These are phyloP conservation scores for Vitellaria paradoxa DNA, from an alignment of 179 eudicot genomes.

Conservation along the genomic window DNA sequence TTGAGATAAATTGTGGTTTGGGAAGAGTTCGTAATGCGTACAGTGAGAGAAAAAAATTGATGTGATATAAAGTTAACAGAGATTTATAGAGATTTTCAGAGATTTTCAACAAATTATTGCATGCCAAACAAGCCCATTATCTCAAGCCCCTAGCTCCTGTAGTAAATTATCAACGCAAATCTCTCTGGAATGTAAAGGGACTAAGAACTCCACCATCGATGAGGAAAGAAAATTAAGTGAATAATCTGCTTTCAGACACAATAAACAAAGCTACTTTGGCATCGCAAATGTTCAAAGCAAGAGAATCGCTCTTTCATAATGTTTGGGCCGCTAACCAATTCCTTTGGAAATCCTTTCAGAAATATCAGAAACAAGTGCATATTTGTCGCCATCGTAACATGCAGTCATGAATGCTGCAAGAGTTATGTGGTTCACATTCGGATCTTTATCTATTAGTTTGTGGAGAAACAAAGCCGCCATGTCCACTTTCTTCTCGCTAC, in stretches of 20 bases:
- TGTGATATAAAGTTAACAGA: too few species aligned
- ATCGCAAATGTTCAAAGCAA: not conserved
- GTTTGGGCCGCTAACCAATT: conserved; percentile 15
- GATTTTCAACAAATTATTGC: too few species aligned
- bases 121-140: too few species aligned
- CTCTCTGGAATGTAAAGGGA: conserved; percentile 3
- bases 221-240: not conserved
- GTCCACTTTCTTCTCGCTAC: conserved; percentile 70
- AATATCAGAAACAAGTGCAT: conserved; percentile 66
- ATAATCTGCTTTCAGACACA: not conserved
- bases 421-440: conserved; percentile 54
- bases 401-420: conserved; percentile 76
- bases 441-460: conserved; percentile 61
- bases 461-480: conserved; percentile 59
- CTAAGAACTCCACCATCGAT: conserved; percentile 1
- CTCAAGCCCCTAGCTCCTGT: not conserved
- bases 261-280: not conserved
- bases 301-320: not conserved
- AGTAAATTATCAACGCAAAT: not conserved
- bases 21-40: too few species aligned
- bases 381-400: conserved; percentile 61
- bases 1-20: too few species aligned
- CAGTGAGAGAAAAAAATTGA: too few species aligned
- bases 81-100: too few species aligned
- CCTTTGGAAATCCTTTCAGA: conserved; percentile 46